Conservation (phyloP, 2,329 filamentous ascomycete genomes). For the Escovopsis sp. region DNA sequence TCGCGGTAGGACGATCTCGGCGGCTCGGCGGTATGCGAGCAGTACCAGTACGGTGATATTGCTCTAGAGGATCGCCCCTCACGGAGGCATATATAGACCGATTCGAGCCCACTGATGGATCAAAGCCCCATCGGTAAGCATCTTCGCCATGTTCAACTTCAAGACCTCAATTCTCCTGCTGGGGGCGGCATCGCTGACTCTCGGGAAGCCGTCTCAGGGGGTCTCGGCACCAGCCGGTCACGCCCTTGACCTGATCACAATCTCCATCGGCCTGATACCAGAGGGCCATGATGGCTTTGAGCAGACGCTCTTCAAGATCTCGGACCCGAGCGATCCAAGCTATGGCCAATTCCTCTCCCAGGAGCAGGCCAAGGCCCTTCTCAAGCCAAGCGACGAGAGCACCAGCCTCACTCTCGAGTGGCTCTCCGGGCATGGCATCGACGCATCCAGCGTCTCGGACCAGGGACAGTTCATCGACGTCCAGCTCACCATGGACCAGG, state of each 20-base stretch:
- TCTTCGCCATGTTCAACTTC: background rate
- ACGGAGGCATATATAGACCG: no score
- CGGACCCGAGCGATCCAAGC: slow-evolving; percentile 28
- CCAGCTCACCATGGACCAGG: slow-evolving; percentile 22
- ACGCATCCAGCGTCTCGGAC: slow-evolving; percentile 20
- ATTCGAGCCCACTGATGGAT: no score
- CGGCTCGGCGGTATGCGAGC: no score
- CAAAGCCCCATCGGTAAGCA: background rate
- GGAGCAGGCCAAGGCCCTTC: slow-evolving; percentile 32
- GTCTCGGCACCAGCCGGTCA: slow-evolving; percentile 8
- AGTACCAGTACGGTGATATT: no score
- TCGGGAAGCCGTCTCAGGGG: slow-evolving; percentile 8
- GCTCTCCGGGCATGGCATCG: slow-evolving; percentile 26
- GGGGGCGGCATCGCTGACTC: background rate
- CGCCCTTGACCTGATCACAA: slow-evolving; percentile 10
- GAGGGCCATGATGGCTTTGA: slow-evolving; percentile 20
- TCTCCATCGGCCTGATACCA: slow-evolving; percentile 18
- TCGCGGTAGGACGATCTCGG: no score
- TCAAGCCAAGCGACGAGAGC: slow-evolving; percentile 27
- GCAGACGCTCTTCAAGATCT: slow-evolving; percentile 30
- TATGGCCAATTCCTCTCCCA: slow-evolving; percentile 36
- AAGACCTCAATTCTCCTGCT: background rate
- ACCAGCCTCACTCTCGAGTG: slow-evolving; percentile 27
- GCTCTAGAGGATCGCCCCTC: no score
- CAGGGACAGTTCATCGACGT: slow-evolving; percentile 28